Evolutionary conservation across 495 filamentous ascomycete species (phyloP).

Genomic region (Neurospora sp.): DNA sequence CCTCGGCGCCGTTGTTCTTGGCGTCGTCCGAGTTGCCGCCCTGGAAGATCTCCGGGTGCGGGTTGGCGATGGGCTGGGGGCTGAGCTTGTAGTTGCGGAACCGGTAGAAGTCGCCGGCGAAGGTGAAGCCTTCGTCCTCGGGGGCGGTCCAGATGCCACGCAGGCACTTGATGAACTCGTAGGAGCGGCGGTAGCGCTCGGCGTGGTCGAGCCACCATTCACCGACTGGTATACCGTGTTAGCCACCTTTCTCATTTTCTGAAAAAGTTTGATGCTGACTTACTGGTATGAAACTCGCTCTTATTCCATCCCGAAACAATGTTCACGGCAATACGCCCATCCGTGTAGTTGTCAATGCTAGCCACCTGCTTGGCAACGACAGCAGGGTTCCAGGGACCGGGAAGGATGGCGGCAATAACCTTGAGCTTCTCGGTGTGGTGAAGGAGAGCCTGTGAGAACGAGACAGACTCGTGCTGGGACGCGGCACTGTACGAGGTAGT

Average conservation of each 20-base stretch:
- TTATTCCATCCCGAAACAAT: conserved; percentile 43
- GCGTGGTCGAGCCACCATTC: conserved; percentile 44
- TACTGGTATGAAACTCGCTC: conserved; percentile 25
- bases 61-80: conserved; percentile 33
- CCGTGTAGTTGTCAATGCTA: conserved; percentile 37
- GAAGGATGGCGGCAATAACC: conserved; percentile 39
- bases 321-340: conserved; percentile 38
- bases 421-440: conserved; percentile 31
- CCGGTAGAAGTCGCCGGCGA: conserved; percentile 37
- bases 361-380: conserved; percentile 41
- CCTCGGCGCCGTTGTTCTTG: conserved; percentile 31
- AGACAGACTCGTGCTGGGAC: conserved; percentile 40
- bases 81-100: conserved; percentile 38
- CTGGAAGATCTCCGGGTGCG: conserved; percentile 39
- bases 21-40: conserved; percentile 39
- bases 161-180: conserved; percentile 38
- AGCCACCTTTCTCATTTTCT: no score
- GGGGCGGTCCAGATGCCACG: conserved; percentile 36
- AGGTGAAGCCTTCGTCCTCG: conserved; percentile 31
- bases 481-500: conserved; percentile 40
- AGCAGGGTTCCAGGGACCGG: conserved; percentile 40
- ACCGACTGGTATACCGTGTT: conserved; percentile 26
- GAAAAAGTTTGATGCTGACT: background rate
- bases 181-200: conserved; percentile 36
- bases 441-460: conserved; percentile 38